Conservation (phyloP, 1,139 yeast species). For the Sugiyamaella paludigena region DNA sequence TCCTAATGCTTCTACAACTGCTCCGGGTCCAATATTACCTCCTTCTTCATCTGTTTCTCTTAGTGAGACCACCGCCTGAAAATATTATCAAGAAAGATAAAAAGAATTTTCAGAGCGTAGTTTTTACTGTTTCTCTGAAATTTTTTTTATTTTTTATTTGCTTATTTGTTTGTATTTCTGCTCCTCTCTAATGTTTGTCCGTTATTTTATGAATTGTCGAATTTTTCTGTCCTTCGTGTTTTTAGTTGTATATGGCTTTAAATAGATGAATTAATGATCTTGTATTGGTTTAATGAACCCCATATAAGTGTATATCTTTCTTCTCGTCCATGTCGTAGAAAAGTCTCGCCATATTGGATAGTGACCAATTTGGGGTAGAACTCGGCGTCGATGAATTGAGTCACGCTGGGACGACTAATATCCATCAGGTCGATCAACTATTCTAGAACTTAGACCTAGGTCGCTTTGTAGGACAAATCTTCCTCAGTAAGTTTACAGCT, state of each 20-base stretch:
- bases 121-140: background rate
- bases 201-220: background rate
- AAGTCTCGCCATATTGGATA: too few relatives aligned
- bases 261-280: constrained; percentile 11
- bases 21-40: constrained; percentile 11
- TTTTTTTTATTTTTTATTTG: background rate
- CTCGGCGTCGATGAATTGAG: too few relatives aligned
- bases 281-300: background rate
- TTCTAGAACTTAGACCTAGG: too few relatives aligned
- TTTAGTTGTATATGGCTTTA: constrained; percentile 5
- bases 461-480: too few relatives aligned
- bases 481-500: too few relatives aligned
- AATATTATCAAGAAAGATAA: background rate
- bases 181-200: background rate
- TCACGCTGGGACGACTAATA: too few relatives aligned
- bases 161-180: background rate
- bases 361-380: too few relatives aligned
- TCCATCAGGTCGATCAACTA: too few relatives aligned
- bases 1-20: constrained; percentile 5
- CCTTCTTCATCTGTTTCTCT: constrained; percentile 10
- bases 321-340: too few relatives aligned
- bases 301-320: too few relatives aligned
- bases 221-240: background rate
- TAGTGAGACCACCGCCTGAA: constrained; percentile 9
- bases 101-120: background rate